Conservation (phyloP, 805 yeast species). For the Monosporozyma yasuniensis region DNA sequence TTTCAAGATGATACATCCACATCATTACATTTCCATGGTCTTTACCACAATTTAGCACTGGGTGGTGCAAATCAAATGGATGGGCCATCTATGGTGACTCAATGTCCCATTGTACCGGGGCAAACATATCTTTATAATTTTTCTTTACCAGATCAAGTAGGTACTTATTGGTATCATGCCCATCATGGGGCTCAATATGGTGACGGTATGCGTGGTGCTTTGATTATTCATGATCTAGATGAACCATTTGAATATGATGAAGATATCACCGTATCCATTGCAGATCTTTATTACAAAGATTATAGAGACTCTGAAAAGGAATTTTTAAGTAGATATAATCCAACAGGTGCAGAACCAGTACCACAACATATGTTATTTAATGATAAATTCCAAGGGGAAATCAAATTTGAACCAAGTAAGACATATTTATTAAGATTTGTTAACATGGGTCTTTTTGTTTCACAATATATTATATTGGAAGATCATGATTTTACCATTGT, state of each 20-base stretch:
- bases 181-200: constrained; percentile 71
- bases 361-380: constrained; percentile 60
- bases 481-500: constrained; percentile 65
- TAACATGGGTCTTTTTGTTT: constrained; percentile 64
- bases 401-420: constrained; percentile 47
- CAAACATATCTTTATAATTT: constrained; percentile 61
- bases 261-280: constrained; percentile 46
- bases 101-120: constrained; percentile 69
- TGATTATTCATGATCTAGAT: constrained; percentile 51
- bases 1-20: constrained; percentile 36
- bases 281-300: constrained; percentile 57
- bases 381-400: constrained; percentile 49
- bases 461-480: constrained; percentile 60
- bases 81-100: constrained; percentile 73
- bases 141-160: constrained; percentile 56
- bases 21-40: constrained; percentile 72
- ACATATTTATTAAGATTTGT: constrained; percentile 58
- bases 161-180: constrained; percentile 81
- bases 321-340: constrained; percentile 59
- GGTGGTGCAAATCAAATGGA: constrained; percentile 47
- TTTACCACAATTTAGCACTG: constrained; percentile 52
- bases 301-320: constrained; percentile 37
- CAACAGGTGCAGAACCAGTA: constrained; percentile 80
- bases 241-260: constrained; percentile 55
- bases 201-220: constrained; percentile 66